Evolutionary conservation across 805 yeast genomes (phyloP), one percentile per base, ranked within the genome.

Genomic region (Jamesozyma piceae): DNA sequence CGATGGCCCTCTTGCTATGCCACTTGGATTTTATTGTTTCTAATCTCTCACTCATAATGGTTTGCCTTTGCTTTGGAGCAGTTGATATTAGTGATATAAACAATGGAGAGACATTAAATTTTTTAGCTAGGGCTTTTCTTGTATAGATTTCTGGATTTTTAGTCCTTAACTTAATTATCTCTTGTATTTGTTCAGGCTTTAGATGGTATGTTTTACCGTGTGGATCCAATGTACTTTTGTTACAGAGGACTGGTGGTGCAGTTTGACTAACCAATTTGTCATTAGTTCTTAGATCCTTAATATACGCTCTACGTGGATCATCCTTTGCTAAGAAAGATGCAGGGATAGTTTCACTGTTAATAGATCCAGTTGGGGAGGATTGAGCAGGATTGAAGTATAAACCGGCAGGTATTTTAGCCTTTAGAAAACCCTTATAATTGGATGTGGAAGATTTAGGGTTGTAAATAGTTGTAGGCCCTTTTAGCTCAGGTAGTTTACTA

Each of bases 131-230:
- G 13, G 68, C 72, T 43, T 73, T 70, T 48, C 82, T 71, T 14
- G 87, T 78, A 77, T 85, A 78, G 37, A 63, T 67, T 24, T 64
- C 66, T 1, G 92, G 90, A 52, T 83, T 75, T 32, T 64, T 57
- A 13, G 51, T 45, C 54, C 94, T 74, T 49, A 82, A 66, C 34
- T 64, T 53, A 49, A 67, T 67, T 43, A 85, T 81, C 60, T 82
- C 78, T 27, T 60, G 62, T 11, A 78, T 75, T 24, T 78, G 75
- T 27, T 69, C 73, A 10, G 77, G 78, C 4, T 77, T 73, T 44
- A 84, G 63, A 45, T 75, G 74, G 56, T 79, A 77, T 22, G 64
- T 64, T 49, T 73, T 73, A 4, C 39, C 38, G 6, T 30, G 8
- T 5, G 32, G 37, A 6, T 41, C 20, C 35, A 40, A 20, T 1